Conservation (phyloP, 805 yeast genomes). For the Saturnispora besseyi region DNA sequence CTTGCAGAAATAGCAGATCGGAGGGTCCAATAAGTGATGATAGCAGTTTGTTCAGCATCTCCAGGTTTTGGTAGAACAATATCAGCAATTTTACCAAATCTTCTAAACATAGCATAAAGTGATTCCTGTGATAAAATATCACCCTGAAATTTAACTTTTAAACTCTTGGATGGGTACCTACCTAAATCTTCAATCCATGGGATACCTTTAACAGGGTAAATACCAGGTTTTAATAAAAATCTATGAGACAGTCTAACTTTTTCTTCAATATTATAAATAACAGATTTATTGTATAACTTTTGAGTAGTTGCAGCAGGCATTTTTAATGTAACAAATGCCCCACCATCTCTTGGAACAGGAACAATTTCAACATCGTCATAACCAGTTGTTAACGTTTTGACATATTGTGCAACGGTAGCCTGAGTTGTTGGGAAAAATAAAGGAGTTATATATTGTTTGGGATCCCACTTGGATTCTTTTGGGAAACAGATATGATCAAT, state of each 20-base stretch:
- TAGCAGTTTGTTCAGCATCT: slow-evolving; percentile 41
- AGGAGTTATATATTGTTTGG: slow-evolving; percentile 35
- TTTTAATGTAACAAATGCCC: slow-evolving; percentile 76
- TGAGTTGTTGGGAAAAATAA: slow-evolving; percentile 32
- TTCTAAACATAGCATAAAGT: slow-evolving; percentile 67
- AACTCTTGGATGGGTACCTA: slow-evolving; percentile 55
- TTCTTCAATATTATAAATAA: slow-evolving; percentile 12
- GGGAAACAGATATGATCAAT: slow-evolving; percentile 47
- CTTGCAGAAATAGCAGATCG: slow-evolving; percentile 78
- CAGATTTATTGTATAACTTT: slow-evolving; percentile 14
- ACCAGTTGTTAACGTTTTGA: slow-evolving; percentile 32
- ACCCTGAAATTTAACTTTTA: slow-evolving; percentile 71
- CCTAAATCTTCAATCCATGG: slow-evolving; percentile 96
- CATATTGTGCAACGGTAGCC: slow-evolving; percentile 24
- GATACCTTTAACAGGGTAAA: slow-evolving; percentile 72
- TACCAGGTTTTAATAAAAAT: slow-evolving; percentile 42
- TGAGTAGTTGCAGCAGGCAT: slow-evolving; percentile 40
- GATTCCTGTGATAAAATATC: slow-evolving; percentile 67
- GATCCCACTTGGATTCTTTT: slow-evolving; percentile 34
- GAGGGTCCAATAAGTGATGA: slow-evolving; percentile 44
- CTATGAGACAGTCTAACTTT: slow-evolving; percentile 11
- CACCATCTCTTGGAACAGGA: slow-evolving; percentile 80
- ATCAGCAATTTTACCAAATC: slow-evolving; percentile 79
- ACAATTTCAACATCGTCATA: slow-evolving; percentile 39
- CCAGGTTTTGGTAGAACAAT: slow-evolving; percentile 49